These are phyloP conservation scores for Didymella keratinophila DNA, from an alignment of 2,329 filamentous ascomycete genomes.

Conservation along the genomic window DNA sequence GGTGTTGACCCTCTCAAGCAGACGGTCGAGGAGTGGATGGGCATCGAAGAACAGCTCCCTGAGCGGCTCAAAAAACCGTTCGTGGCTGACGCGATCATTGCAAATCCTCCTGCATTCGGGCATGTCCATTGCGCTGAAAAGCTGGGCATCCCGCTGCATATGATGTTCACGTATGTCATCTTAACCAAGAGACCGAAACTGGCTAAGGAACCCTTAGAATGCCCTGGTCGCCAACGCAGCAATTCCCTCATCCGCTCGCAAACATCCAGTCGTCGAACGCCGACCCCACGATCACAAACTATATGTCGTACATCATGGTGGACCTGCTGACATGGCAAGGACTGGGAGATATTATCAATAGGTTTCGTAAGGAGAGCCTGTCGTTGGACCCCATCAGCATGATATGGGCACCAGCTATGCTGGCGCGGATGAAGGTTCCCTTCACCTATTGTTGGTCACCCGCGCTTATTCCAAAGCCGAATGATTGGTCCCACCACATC, in stretches of 20 bases:
- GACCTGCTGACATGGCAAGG: constrained; percentile 96
- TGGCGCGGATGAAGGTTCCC: constrained; percentile 77
- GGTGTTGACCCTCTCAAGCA: constrained; percentile 61
- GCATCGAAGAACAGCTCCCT: constrained; percentile 48
- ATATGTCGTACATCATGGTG: constrained; percentile 81
- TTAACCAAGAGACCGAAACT: background rate
- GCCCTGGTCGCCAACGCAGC: constrained; percentile 87
- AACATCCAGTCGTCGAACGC: constrained; percentile 81
- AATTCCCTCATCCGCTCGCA: constrained; percentile 85
- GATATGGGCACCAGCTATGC: constrained; percentile 82
- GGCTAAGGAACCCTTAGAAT: constrained; percentile 56
- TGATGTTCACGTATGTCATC: constrained; percentile 77
- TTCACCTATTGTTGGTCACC: constrained; percentile 84
- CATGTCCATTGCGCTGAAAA: constrained; percentile 80
- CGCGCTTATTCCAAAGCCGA: constrained; percentile 56
- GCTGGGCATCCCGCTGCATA: constrained; percentile 75
- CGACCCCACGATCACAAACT: constrained; percentile 80
- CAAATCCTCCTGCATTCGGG: constrained; percentile 79
- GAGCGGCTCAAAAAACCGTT: constrained; percentile 65
- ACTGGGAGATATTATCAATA: constrained; percentile 88
- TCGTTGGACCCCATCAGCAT: constrained; percentile 79
- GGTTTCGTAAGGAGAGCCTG: constrained; percentile 77
- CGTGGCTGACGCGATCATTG: constrained; percentile 82
- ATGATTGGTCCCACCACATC: constrained; percentile 55
- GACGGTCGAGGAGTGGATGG: constrained; percentile 61